Conservation (phyloP, 1,139 yeast species). For the Insectozyma bohioensis region DNA sequence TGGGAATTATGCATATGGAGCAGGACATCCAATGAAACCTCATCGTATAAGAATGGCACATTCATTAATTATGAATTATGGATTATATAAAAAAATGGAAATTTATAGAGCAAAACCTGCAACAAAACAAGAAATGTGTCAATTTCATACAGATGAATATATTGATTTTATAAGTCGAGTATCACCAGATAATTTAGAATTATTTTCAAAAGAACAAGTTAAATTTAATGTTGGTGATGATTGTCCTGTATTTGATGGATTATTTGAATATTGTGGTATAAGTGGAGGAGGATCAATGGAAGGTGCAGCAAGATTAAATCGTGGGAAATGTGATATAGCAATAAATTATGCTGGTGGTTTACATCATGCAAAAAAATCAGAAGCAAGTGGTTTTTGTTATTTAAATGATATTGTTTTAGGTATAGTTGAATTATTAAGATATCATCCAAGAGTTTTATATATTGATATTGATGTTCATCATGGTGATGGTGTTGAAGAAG, state of each 20-base stretch:
- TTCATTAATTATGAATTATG: conserved; percentile 94
- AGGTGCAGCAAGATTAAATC: conserved; percentile 82
- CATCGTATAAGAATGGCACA: conserved; percentile 99
- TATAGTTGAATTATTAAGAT: conserved; percentile 76
- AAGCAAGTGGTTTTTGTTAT: conserved; percentile 94
- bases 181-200: conserved; percentile 89
- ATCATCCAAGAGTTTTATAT: conserved; percentile 88
- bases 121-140: conserved; percentile 97
- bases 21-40: conserved; percentile 99
- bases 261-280: conserved; percentile 84
- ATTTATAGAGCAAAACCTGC: conserved; percentile 97
- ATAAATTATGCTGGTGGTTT: conserved; percentile 97
- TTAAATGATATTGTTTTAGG: conserved; percentile 93
- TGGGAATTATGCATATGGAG: conserved; percentile 96
- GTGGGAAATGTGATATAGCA: conserved; percentile 90
- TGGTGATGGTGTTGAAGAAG: conserved; percentile 98
- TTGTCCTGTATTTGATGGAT: conserved; percentile 96
- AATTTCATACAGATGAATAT: conserved; percentile 96
- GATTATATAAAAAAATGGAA: conserved; percentile 95
- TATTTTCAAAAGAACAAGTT: conserved; percentile 88
- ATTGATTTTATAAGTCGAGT: conserved; percentile 91
- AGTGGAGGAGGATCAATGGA: conserved; percentile 94
- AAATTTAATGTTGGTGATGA: conserved; percentile 97
- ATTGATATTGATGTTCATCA: conserved; percentile 96
- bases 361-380: conserved; percentile 94